Evolutionary conservation across 768 basidiomycete genomes (phyloP), one percentile per base, ranked within the genome.

Genomic region (Podaxis sp.): DNA sequence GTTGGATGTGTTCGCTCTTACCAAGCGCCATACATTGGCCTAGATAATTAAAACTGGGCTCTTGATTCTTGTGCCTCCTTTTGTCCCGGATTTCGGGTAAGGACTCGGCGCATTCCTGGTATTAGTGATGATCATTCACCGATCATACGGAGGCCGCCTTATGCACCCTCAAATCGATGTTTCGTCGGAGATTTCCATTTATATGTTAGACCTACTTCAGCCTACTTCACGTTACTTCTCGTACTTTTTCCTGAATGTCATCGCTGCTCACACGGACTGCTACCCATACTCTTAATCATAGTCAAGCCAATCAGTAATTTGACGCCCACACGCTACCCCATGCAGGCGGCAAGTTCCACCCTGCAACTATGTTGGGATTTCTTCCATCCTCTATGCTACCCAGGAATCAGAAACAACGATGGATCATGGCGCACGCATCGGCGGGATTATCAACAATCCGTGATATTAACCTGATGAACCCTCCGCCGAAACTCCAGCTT

Each of bases 361-460:
- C 7, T 24, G 40, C 30, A 46, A 44, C 36, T 24, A 9, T 9
- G 33, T 2, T 33, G 33, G 33, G 33, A 33, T 33, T 33, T 33
- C 33, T 9, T 33, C 8, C 33, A 33, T 33, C 33, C 33, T 33
- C 33, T 9, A 33, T 9, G 33, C 8, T 33, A 33, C 33, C 33
- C 9, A 33, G 8, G 33, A 33, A 9, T 33, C 33, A 33, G 9
- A 33, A 33, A 33, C 2, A 46, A 46, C 19, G 15, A 19, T 8
- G 17, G 24, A 54, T 30, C 19, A 38, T 26, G 44, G 53, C 19
- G 19, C 44, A 22, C 42, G 24, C 42, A 56, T 56, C 61, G 61
- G 53, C 61, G 46, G 52, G 52, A 61, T 62, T 48, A 36, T 55
- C 44, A 53, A 36, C 61, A 55, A 24, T 8, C 61, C 44, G 52